These are phyloP conservation scores for Kluyveromyces siamensis DNA, from an alignment of 805 yeast genomes.

Conservation along the genomic window DNA sequence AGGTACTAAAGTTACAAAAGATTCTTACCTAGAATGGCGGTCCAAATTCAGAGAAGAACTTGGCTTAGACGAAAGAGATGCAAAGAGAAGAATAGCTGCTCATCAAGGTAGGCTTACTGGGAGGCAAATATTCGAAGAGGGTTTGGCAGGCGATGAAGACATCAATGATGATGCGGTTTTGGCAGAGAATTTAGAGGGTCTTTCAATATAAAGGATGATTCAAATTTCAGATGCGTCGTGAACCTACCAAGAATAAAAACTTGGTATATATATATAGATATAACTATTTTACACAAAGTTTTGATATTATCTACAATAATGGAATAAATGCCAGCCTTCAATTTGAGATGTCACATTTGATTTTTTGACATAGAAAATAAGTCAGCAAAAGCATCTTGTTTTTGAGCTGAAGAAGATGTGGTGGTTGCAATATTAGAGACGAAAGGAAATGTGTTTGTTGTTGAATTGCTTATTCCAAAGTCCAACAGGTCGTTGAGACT, in stretches of 20 bases:
- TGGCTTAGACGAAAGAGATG: conserved; percentile 54
- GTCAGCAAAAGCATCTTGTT: conserved; percentile 24
- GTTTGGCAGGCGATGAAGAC: conserved; percentile 67
- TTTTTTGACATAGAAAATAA: conserved; percentile 22
- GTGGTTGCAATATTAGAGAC: conserved; percentile 3
- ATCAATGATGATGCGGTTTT: conserved; percentile 35
- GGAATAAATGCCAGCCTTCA: background rate
- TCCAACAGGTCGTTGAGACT: conserved; percentile 5
- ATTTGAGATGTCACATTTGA: background rate
- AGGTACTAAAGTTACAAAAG: conserved; percentile 84
- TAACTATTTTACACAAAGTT: background rate
- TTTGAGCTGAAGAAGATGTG: conserved; percentile 5
- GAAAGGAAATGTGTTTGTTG: background rate
- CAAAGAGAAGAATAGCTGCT: conserved; percentile 41
- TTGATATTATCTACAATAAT: no score
- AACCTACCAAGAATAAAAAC: background rate
- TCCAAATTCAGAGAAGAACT: conserved; percentile 57
- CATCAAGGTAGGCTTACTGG: conserved; percentile 81
- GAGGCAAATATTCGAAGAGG: conserved; percentile 79
- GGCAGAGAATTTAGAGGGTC: background rate
- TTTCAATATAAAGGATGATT: background rate
- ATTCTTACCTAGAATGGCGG: conserved; percentile 71
- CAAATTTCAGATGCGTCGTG: background rate
- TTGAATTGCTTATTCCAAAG: conserved; percentile 2
- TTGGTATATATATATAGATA: background rate